Percentiles rank a stretch among this genome's conserved stretches.
Conservation (phyloP, 768 basidiomycete species). For the Mrakia hoshinonis region DNA sequence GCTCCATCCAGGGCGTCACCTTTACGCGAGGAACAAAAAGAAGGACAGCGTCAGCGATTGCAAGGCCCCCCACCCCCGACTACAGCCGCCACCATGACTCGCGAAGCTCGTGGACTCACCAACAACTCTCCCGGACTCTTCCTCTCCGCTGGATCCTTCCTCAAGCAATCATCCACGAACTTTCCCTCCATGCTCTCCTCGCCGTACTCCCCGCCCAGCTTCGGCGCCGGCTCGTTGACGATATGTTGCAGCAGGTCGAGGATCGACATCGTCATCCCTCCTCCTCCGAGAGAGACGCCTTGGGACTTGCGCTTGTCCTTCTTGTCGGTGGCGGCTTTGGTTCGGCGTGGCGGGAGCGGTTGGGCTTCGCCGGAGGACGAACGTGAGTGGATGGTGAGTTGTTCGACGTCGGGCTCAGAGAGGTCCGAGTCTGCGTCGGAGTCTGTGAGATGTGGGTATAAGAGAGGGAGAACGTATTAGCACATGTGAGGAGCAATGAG, state of each 20-base stretch:
- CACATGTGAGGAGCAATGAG: background rate
- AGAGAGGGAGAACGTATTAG: background rate
- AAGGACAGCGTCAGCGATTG: background rate
- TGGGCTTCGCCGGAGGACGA: background rate
- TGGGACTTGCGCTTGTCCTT: slow-evolving; percentile 79
- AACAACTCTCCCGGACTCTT: slow-evolving; percentile 76
- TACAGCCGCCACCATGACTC: too few species aligned
- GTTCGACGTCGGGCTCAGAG: slow-evolving; percentile 10
- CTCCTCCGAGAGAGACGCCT: slow-evolving; percentile 87
- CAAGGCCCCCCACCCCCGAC: too few species aligned
- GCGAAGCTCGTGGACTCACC: too few species aligned
- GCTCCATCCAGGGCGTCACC: slow-evolving; percentile 23
- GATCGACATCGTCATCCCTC: slow-evolving; percentile 96
- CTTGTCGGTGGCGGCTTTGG: slow-evolving; percentile 41
- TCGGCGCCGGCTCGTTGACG: slow-evolving; percentile 94
- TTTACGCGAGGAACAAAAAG: background rate
- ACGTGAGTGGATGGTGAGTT: slow-evolving; percentile 15
- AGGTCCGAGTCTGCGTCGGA: slow-evolving; percentile 25
- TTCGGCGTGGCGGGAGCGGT: background rate
- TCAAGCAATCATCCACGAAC: slow-evolving; percentile 81
- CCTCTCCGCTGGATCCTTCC: slow-evolving; percentile 78
- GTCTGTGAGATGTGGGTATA: background rate
- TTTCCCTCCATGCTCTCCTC: slow-evolving; percentile 54
- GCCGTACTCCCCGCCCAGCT: slow-evolving; percentile 43
- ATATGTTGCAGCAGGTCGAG: slow-evolving; percentile 94